Evolutionary conservation across 768 basidiomycete genomes (phyloP), one percentile per base, ranked within the genome.

Genomic region (Harrya chromipes): DNA sequence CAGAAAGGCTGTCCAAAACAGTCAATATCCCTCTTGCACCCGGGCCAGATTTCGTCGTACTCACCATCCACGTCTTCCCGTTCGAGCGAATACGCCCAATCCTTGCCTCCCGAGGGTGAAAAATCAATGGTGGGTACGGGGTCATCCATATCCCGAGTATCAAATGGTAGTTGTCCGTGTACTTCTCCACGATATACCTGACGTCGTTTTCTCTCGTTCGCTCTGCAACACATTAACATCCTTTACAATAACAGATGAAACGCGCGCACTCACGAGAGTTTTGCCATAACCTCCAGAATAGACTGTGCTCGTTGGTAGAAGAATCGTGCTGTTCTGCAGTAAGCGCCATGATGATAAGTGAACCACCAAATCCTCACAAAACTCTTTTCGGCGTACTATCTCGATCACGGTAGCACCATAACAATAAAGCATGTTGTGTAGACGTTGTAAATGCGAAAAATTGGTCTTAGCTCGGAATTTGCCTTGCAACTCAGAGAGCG

Each of bases 391-490:
- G 50, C 95, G 77, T 2, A 94, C 89, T 26, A 97, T 83, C 68
- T 98, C 95, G 16, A 94, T 78, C 9, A 97, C 79, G 0, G 93
- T 92, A 1, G 90, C 89, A 0, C 90, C 88, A 66, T 98, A 98
- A 0, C 90, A 92, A 61, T 92, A 94, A 1, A 94, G 67, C 82
- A 97, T 89, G 47, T 80, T 84, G 63, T 95, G 93, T 37, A 97
- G 72, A 16, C 95, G 78, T 43, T 87, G 82, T 13, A 98, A 87
- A 67, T 98, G 93, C n/a, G 86, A 78, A 63, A 97, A 97, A 50
- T 86, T 87, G 26, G 83, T 90, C 73, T 90, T 76, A 48, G 74
- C 69, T n/a, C 86, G 77, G 56, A 94, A 82, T 60, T 82, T 84
- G 1, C 77, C 63, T 61, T 94, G 90, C 1, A 97, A 73, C 2